Evolutionary conservation across 2,329 filamentous ascomycete species (phyloP), one percentile per base, ranked within the genome.

Genomic region (Didymella segeticola): DNA sequence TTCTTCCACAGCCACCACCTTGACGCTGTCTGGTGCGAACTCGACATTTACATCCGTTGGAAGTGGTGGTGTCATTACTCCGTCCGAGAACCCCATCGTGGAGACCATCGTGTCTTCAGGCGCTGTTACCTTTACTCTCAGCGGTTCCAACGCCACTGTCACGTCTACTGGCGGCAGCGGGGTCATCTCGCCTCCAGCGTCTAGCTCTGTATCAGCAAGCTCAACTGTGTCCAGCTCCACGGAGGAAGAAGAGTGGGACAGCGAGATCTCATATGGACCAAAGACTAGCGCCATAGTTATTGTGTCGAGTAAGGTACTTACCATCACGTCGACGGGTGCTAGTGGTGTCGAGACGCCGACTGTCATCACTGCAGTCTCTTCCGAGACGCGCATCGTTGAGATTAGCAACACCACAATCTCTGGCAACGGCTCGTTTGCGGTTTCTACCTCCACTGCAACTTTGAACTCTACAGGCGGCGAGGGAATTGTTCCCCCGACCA

Each of bases 41-140:
- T 41, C 50, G 10, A 63, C 56, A 2, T 43, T 53, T 14, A 48
- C 53, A 14, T 64, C 59, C 5, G 58, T 55, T 2, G 61, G 53
- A n/a, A 23, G 17, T 6, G 8, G 27, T 26, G 57, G 58, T 4
- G 43, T 61, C 1, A 42, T 58, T 33, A 43, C 27, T 7, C 47
- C 60, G 22, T 48, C 39, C 14, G 43, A 31, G 9, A 47, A 43
- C 15, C 50, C 50, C 19, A 33, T 43, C 5, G 0, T 53, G 9
- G 50, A 53, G 26, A 55, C 43, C 1, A 43, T 57, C 19, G 53
- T 57, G 4, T 53, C 46, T 29, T 46, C 54, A 12, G 38, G 47
- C 19, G 48, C 46, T 19, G 22, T 36, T 12, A 47, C 43, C 1
- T 3, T 47, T 4, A 36, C 48, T 23, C 17, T 59, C 51, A 39